These are phyloP conservation scores for Asterophora lycoperdoides DNA, from an alignment of 768 basidiomycete species.

Conservation along the genomic window DNA sequence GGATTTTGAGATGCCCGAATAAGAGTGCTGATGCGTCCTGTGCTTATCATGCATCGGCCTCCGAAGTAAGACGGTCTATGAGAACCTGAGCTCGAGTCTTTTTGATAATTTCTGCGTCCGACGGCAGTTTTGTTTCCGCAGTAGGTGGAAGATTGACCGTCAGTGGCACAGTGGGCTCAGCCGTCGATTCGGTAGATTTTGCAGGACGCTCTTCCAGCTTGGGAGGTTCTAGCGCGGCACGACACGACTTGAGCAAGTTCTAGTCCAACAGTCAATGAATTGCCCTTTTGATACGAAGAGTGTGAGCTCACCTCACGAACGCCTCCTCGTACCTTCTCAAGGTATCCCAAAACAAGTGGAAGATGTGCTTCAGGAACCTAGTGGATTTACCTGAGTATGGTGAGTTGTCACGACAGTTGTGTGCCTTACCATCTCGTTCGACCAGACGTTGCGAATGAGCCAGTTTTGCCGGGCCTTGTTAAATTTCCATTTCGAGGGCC, in stretches of 20 bases:
- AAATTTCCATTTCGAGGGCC: constrained; percentile 60
- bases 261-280: constrained; percentile 4
- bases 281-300: neutral
- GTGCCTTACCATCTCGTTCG: constrained; percentile 37
- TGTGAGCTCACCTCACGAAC: constrained; percentile 32
- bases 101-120: constrained; percentile 1
- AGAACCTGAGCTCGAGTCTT: constrained; percentile 6
- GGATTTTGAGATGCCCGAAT: too few species aligned
- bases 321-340: constrained; percentile 46
- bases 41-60: neutral
- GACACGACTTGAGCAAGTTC: constrained; percentile 16
- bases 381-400: neutral
- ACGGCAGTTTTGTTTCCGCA: neutral
- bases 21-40: too few species aligned
- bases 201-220: neutral
- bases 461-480: constrained; percentile 74
- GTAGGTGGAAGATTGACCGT: neutral
- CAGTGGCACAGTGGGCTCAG: too few species aligned
- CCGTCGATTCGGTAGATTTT: neutral
- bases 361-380: constrained; percentile 53
- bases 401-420: neutral
- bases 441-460: constrained; percentile 65
- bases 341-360: constrained; percentile 41
- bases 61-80: constrained; percentile 2
- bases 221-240: constrained; percentile 5